Conservation (phyloP, 2,329 filamentous ascomycete genomes). For the Fusarium subglutinans region DNA sequence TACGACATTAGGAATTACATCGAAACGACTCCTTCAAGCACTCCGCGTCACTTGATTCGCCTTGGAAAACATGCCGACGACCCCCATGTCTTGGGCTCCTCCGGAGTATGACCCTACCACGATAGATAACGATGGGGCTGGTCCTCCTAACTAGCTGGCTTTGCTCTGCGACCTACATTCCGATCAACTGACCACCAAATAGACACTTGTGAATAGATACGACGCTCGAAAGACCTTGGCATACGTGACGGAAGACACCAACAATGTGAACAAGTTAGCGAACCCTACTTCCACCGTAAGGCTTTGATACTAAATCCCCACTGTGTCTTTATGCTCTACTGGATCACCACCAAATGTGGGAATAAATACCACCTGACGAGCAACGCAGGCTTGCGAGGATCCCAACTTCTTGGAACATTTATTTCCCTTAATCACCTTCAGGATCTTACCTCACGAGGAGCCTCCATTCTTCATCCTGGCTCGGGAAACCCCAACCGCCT, state of each 20-base stretch:
- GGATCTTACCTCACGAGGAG: background rate
- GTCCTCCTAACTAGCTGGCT: accelerated
- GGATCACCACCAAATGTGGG: background rate
- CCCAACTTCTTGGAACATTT: background rate
- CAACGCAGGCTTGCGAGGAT: background rate
- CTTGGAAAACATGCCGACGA: background rate
- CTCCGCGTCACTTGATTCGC: accelerated
- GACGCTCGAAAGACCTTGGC: background rate
- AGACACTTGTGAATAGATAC: background rate
- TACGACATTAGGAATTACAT: background rate
- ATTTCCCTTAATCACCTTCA: background rate
- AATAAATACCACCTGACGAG: background rate
- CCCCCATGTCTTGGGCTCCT: background rate
- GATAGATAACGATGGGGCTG: background rate
- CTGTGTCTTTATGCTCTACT: background rate
- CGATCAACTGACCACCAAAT: background rate
- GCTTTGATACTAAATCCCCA: background rate
- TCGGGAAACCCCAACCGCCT: background rate
- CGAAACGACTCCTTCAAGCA: background rate
- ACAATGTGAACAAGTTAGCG: background rate
- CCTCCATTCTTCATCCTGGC: background rate
- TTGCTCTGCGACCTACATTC: background rate
- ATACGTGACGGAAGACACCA: background rate
- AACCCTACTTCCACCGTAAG: background rate
- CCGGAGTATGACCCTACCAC: background rate